Conservation (phyloP, 2,329 filamentous ascomycete species). For the Aspergillus clavatus region DNA sequence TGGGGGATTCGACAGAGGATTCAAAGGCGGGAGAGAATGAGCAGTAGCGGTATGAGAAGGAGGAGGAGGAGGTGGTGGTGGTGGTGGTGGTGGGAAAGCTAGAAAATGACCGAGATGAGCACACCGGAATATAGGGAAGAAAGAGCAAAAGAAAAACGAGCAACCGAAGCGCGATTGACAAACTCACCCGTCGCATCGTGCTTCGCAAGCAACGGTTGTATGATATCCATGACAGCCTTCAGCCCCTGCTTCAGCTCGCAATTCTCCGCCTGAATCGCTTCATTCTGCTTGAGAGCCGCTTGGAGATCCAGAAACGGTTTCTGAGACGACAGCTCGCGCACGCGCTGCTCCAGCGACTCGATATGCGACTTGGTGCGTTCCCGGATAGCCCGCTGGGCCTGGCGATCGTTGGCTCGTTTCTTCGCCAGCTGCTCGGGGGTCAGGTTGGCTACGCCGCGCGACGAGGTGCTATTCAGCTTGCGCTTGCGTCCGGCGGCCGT, state of each 20-base stretch:
- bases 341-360: slow-evolving; percentile 65
- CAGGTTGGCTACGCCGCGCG: slow-evolving; percentile 78
- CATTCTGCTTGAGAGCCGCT: slow-evolving; percentile 67
- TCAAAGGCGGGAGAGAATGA: background rate
- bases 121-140: background rate
- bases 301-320: slow-evolving; percentile 83
- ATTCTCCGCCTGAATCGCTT: slow-evolving; percentile 73
- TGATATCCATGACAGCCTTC: slow-evolving; percentile 56
- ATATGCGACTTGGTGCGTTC: slow-evolving; percentile 79
- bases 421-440: slow-evolving; percentile 83
- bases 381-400: slow-evolving; percentile 78
- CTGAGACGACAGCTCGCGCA: slow-evolving; percentile 70
- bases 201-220: slow-evolving; percentile 41
- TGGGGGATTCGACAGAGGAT: slow-evolving; percentile 17
- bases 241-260: slow-evolving; percentile 68
- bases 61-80: background rate
- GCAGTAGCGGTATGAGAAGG: background rate
- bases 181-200: slow-evolving; percentile 33
- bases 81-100: too few species aligned
- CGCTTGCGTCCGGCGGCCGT: slow-evolving; percentile 36
- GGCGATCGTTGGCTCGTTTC: slow-evolving; percentile 86
- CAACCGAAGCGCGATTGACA: too few species aligned
- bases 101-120: too few species aligned
- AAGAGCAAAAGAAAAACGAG: slow-evolving; percentile 8
- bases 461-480: slow-evolving; percentile 39